Percentiles rank a stretch among this genome's conserved stretches.
Evolutionary conservation across 2,329 filamentous ascomycete species (phyloP).

Genomic region (Sarocladium strictum): DNA sequence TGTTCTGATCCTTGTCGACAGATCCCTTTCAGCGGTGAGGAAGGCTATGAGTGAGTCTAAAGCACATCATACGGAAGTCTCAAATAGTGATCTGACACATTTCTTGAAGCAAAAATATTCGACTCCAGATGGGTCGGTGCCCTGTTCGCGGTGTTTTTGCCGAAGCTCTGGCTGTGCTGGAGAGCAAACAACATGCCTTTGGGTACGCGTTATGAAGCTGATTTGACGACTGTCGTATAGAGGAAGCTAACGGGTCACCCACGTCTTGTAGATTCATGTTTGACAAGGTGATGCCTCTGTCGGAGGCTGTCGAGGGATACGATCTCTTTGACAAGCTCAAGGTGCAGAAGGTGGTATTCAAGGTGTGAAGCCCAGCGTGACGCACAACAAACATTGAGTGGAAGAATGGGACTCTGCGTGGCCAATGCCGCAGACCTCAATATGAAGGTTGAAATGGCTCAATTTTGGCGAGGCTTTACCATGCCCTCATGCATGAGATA

Average conservation of each 20-base stretch:
- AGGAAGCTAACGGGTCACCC: too few relatives aligned
- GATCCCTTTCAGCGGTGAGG: conserved; percentile 61
- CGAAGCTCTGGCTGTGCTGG: conserved; percentile 58
- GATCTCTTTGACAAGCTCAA: conserved; percentile 67
- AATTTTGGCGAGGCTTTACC: conserved; percentile 81
- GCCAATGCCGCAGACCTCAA: not conserved
- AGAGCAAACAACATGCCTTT: conserved; percentile 60
- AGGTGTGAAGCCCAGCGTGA: too few relatives aligned
- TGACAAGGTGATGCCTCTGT: conserved; percentile 66
- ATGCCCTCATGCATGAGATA: conserved; percentile 84
- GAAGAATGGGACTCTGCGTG: too few relatives aligned
- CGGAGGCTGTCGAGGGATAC: conserved; percentile 61
- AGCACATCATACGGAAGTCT: not conserved
- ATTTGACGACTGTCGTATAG: not conserved
- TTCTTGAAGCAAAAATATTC: conserved; percentile 59
- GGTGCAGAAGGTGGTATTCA: conserved; percentile 69
- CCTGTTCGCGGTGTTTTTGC: conserved; percentile 66
- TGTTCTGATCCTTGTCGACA: conserved; percentile 26
- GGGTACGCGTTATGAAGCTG: conserved; percentile 41
- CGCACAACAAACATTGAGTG: too few relatives aligned
- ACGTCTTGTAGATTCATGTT: conserved; percentile 61
- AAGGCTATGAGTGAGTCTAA: conserved; percentile 50
- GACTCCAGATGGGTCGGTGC: conserved; percentile 70
- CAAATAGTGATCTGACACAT: not conserved
- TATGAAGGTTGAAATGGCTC: conserved; percentile 12